Percentiles rank a stretch among this genome's conserved stretches.
Evolutionary conservation across 345 rosid species (phyloP).

Genomic region (Rhodomyrtus tomentosa): DNA sequence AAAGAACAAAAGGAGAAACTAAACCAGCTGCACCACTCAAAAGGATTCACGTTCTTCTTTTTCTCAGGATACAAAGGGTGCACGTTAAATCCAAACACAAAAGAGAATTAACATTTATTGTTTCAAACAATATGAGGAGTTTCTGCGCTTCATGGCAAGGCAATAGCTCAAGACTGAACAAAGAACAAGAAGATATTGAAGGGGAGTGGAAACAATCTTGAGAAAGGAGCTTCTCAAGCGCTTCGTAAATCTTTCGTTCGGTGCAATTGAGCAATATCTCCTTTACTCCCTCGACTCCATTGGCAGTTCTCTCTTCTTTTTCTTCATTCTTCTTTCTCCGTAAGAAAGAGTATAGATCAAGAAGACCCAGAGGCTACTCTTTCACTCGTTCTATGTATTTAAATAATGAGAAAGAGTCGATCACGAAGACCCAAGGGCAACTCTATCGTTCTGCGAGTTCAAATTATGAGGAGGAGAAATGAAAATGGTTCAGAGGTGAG

Average conservation of each 20-base stretch:
- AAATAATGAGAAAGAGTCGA: not conserved
- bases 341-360: not conserved
- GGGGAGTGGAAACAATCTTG: conserved; percentile 23
- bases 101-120: too few relatives aligned
- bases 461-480: too few relatives aligned
- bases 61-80: not conserved
- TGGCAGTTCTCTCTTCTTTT: not conserved
- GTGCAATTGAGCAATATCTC: conserved; percentile 25
- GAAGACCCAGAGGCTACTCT: not conserved
- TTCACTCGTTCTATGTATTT: not conserved
- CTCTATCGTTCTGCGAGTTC: too few relatives aligned
- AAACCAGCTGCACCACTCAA: not conserved
- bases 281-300: conserved; percentile 15
- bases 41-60: not conserved
- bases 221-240: conserved; percentile 37
- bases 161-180: not conserved
- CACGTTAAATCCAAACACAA: not conserved
- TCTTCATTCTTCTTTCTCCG: conserved; percentile 15
- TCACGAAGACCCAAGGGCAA: too few relatives aligned
- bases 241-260: conserved; percentile 36
- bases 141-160: too few relatives aligned
- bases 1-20: not conserved
- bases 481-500: not conserved
- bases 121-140: too few relatives aligned
- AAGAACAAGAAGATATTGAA: not conserved